phyloP scores from a whole-genome alignment of 2,329 filamentous ascomycete genomes.

The Penicillium concentricum region DNA sequence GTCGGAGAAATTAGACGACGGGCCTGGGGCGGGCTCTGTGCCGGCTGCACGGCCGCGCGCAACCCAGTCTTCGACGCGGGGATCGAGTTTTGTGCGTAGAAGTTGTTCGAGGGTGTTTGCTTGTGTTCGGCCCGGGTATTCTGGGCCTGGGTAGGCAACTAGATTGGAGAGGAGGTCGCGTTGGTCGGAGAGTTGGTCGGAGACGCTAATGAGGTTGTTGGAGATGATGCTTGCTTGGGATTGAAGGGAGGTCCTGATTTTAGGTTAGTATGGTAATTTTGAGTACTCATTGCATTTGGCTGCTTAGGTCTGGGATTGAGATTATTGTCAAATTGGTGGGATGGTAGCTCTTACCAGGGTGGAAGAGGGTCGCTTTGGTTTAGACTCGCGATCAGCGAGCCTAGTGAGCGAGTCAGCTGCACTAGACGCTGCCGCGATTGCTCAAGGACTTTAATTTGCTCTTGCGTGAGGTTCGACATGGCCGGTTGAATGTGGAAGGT shows the following conservation, averaged over 20 bases:
- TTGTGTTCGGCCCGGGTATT: slow-evolving; percentile 69
- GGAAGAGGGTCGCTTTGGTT: slow-evolving; percentile 65
- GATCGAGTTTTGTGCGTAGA: slow-evolving; percentile 80
- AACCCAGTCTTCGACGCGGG: slow-evolving; percentile 71
- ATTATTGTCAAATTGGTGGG: background rate
- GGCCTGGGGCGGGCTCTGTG: slow-evolving; percentile 3
- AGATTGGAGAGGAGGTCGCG: slow-evolving; percentile 66
- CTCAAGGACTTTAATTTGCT: slow-evolving; percentile 63
- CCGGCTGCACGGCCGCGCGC: slow-evolving; percentile 57
- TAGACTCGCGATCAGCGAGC: slow-evolving; percentile 62
- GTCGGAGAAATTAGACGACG: background rate
- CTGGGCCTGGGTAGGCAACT: slow-evolving; percentile 72
- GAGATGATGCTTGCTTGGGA: slow-evolving; percentile 70
- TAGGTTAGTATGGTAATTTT: background rate
- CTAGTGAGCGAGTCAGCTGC: slow-evolving; percentile 68
- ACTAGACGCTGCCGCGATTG: slow-evolving; percentile 66
- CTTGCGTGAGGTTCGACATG: slow-evolving; percentile 41
- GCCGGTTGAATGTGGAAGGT: background rate
- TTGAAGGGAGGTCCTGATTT: slow-evolving; percentile 65
- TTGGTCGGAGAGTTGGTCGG: slow-evolving; percentile 64
- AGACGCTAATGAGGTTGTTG: slow-evolving; percentile 66
- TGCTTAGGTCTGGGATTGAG: background rate
- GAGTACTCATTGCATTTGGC: too few relatives aligned
- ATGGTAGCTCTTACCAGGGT: slow-evolving; percentile 55
- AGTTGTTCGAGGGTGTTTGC: slow-evolving; percentile 62